phyloP scores from a whole-genome alignment of 2,329 filamentous ascomycete species.

The Dactylella cylindrospora region DNA sequence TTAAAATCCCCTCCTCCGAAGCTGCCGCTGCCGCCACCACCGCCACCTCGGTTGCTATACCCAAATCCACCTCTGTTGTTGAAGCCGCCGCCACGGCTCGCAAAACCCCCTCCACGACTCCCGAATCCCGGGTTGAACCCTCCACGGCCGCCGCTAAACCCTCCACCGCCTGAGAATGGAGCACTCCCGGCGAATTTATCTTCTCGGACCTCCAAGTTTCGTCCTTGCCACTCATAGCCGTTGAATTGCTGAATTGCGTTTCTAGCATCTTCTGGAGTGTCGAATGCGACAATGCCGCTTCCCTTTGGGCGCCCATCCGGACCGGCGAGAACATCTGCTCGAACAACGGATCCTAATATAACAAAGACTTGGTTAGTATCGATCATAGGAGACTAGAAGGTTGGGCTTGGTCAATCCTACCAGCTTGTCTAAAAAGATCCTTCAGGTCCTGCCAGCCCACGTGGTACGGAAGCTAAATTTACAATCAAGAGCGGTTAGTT shows the following conservation, averaged over 20 bases:
- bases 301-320: constrained; percentile 93
- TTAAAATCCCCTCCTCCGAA: constrained; percentile 58
- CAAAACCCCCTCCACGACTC: constrained; percentile 55
- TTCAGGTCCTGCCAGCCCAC: constrained; percentile 99
- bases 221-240: constrained; percentile 97
- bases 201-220: constrained; percentile 88
- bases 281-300: constrained; percentile 94
- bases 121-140: constrained; percentile 52
- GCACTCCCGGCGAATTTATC: constrained; percentile 78
- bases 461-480: constrained; percentile 86
- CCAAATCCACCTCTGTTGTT: constrained; percentile 63
- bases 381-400: not conserved
- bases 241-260: constrained; percentile 98
- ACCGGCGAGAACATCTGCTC: constrained; percentile 90
- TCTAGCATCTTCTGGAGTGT: constrained; percentile 88
- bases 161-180: constrained; percentile 54
- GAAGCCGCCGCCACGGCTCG: constrained; percentile 62
- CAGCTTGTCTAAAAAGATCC: constrained; percentile 96
- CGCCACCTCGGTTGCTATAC: constrained; percentile 54
- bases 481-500: constrained; percentile 48
- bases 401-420: constrained; percentile 71
- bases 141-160: constrained; percentile 54
- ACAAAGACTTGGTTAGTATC: constrained; percentile 6
- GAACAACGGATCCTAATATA: constrained; percentile 72
- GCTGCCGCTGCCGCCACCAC: constrained; percentile 51